Evolutionary conservation across 2,329 filamentous ascomycete genomes (phyloP).

Genomic region (Colletotrichum camelliae): DNA sequence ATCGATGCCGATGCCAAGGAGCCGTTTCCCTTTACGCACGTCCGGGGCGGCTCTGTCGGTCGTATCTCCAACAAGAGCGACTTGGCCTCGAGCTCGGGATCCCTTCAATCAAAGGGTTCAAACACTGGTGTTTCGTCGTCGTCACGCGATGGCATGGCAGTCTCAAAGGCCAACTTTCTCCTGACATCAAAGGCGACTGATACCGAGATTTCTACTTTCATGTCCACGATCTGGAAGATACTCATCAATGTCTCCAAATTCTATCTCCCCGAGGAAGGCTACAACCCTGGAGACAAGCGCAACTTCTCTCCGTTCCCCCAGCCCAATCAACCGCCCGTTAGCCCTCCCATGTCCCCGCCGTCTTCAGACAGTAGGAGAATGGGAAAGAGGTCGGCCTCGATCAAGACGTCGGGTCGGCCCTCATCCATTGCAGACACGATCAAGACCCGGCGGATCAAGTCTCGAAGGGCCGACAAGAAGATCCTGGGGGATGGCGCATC

Average conservation of each 20-base stretch:
- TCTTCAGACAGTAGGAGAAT: background rate
- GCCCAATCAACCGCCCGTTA: background rate
- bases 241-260: slow-evolving; percentile 50
- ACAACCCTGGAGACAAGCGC: slow-evolving; percentile 25
- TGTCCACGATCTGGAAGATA: slow-evolving; percentile 57
- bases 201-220: slow-evolving; percentile 58
- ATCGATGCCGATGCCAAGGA: slow-evolving; percentile 48
- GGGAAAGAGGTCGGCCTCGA: background rate
- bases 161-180: slow-evolving; percentile 62
- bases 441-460: slow-evolving; percentile 34
- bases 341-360: slow-evolving; percentile 19
- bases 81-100: background rate
- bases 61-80: slow-evolving; percentile 23
- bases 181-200: slow-evolving; percentile 60
- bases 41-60: slow-evolving; percentile 38
- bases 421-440: slow-evolving; percentile 39
- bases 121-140: background rate
- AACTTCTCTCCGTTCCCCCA: slow-evolving; percentile 34
- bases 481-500: slow-evolving; percentile 31
- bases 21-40: slow-evolving; percentile 41
- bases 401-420: slow-evolving; percentile 26
- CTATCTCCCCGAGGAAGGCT: slow-evolving; percentile 46
- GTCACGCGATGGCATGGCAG: slow-evolving; percentile 30
- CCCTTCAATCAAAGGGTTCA: slow-evolving; percentile 3
- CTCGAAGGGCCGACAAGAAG: slow-evolving; percentile 23